Evolutionary conservation across 495 filamentous ascomycete species (phyloP), one percentile per base, ranked within the genome.

Genomic region (Penicillium flavigenum): DNA sequence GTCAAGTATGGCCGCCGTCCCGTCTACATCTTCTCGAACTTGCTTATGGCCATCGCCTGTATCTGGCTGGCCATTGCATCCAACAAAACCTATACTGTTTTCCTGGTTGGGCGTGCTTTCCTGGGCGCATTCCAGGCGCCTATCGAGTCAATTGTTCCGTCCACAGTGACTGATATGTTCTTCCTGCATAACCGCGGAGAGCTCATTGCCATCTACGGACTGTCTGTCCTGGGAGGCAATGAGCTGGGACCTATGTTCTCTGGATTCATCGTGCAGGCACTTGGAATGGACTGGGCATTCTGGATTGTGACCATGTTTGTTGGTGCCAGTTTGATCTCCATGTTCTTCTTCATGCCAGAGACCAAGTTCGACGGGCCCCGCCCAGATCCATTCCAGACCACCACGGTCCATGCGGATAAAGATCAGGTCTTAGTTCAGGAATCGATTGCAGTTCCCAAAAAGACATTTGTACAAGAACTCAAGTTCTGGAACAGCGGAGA

Each of bases 171-270:
- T n/a, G 82, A 85, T 57, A 65, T 82, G 29, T 85, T 82, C 64
- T 85, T 82, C 62, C 64, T 85, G 14, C 81, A 85, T 58, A 78
- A 85, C 58, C 70, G 82, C 12, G 82, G 79, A n/a, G 72, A 70
- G 2, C 63, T 81, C 20, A 70, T 75, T 38, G 67, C 72, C 4
- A 62, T 80, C 12, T 83, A 81, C 61, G 76, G 69, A 12, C 63
- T 72, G 12, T 75, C 77, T 32, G 67, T 80, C 8, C 64, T 75
- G 0, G 69, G 73, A 3, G 79, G 79, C 16, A 79, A 77, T 3
- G 63, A 72, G 1, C 59, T 72, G 14, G 79, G 80, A 0, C 72
- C 80, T 19, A 71, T 83, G 39, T 75, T 83, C 32, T 73, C 75
- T 3, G 81, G 78, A 1, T 58, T 81, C 0, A 80, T 84, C 56